These are phyloP conservation scores for Emmonsiellopsis sp. DNA, from an alignment of 2,329 filamentous ascomycete genomes.

Conservation along the genomic window DNA sequence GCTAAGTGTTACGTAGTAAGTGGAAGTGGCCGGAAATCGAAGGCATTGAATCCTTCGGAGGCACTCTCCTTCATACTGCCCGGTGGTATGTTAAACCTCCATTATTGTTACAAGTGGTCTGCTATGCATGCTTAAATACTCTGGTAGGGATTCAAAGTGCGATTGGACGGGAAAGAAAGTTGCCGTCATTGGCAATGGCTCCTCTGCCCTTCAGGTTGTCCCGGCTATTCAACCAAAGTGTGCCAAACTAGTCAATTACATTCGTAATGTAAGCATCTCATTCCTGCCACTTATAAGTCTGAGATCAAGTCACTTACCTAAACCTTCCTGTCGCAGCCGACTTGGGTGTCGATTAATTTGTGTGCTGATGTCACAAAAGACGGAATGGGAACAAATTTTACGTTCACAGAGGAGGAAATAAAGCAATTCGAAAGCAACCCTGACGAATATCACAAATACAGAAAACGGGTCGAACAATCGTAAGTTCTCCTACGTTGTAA, in stretches of 20 bases:
- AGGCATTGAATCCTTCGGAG: conserved; percentile 23
- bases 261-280: background rate
- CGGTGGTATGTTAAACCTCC: conserved; percentile 11
- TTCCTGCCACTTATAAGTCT: no score
- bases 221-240: background rate
- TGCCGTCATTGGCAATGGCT: conserved; percentile 17
- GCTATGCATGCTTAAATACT: no score
- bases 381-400: conserved; percentile 7
- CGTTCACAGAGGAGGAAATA: background rate
- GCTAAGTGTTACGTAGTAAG: background rate
- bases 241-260: background rate
- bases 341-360: background rate
- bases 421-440: background rate
- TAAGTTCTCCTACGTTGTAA: no score
- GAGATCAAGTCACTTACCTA: no score
- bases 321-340: background rate
- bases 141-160: conserved; percentile 12
- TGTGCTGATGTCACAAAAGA: background rate
- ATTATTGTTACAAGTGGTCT: no score
- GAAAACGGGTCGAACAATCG: conserved; percentile 1
- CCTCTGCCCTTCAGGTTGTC: conserved; percentile 15
- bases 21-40: conserved; percentile 24
- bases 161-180: conserved; percentile 15
- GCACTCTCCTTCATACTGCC: conserved; percentile 20
- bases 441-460: background rate